phyloP scores from a whole-genome alignment of 108 stramenopile genomes.

The Schizochytrium sp. region DNA sequence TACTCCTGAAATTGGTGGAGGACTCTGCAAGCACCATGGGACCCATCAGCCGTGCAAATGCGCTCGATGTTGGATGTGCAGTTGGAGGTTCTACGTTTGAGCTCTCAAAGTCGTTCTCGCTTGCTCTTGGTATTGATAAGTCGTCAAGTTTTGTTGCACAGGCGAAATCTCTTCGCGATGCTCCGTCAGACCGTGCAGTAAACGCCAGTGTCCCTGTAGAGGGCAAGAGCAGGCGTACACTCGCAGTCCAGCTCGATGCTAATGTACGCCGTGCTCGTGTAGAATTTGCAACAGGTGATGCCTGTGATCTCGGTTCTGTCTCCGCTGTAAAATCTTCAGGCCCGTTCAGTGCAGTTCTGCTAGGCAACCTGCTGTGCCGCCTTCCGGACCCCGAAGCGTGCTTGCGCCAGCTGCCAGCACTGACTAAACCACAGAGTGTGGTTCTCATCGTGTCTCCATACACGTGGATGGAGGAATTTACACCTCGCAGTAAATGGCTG shows the following conservation, averaged over 20 bases:
- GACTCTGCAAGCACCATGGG: no score
- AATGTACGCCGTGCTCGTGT: constrained; percentile 79
- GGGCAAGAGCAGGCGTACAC: not conserved
- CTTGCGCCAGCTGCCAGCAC: constrained; percentile 63
- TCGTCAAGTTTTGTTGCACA: constrained; percentile 84
- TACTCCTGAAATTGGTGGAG: not conserved
- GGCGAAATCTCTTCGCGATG: constrained; percentile 81
- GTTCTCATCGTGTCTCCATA: constrained; percentile 92
- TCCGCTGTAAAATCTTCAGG: not conserved
- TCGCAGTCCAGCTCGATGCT: constrained; percentile 81
- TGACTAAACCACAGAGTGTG: constrained; percentile 85
- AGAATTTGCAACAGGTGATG: constrained; percentile 87
- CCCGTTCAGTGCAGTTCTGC: constrained; percentile 86
- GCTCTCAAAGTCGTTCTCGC: constrained; percentile 85
- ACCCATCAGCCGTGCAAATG: not conserved
- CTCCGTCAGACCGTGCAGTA: not conserved
- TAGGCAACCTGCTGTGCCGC: constrained; percentile 91
- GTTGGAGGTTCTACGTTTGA: constrained; percentile 92
- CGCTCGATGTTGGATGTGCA: constrained; percentile 90
- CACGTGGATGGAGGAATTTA: constrained; percentile 91
- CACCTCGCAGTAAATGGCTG: constrained; percentile 85
- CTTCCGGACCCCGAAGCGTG: constrained; percentile 84
- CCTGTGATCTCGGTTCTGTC: constrained; percentile 74
- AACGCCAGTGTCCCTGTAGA: not conserved
- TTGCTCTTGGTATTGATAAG: constrained; percentile 91